Evolutionary conservation across 2,329 filamentous ascomycete genomes (phyloP), one percentile per base, ranked within the genome.

Genomic region (Incumbomyces delicatus): DNA sequence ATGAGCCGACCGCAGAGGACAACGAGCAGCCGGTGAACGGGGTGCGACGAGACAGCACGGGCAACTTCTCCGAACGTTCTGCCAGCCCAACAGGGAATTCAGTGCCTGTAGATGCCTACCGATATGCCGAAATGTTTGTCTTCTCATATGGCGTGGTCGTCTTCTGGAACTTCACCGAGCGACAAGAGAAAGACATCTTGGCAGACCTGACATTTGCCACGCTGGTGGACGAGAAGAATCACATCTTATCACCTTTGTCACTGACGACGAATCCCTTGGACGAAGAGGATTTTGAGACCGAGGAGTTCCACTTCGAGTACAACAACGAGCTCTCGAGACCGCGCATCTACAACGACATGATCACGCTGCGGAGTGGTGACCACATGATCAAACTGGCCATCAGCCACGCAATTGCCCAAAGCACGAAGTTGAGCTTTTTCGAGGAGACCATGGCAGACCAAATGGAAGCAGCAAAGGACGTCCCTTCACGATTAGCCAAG

Each of bases 251-350:
- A 2, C 64, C 66, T 5, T 63, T 77, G 16, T 78, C 83, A 10
- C 75, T 98, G 6, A 81, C 88, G 29, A 85, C 81, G 1, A 77
- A 87, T 30, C 87, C 89, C 1, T 72, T 95, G 17, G 80, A 86
- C 47, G 87, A 95, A 64, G 83, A 83, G 54, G 89, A 96, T 61
- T 95, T 94, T 57, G 92, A 98, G 69, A 98, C 85, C 0, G 92
- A 98, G 62, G 90, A 96, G 61, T 95, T 98, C 59, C 90, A 98
- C 62, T 98, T 98, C 61, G 89, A 96, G 65, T 98, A 98, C 70
- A 94, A 87, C 58, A 77, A 80, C 1, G 77, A 87, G 48, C 87
- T 92, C 30, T 83, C 88, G 52, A 79, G 89, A 41, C 92, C 92
- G 3, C 79, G 92, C 47, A 85, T 98, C 27, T 98, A 94, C 70